Conservation (phyloP, 2,329 filamentous ascomycete genomes). For the Pseudogymnoascus pannorum region DNA sequence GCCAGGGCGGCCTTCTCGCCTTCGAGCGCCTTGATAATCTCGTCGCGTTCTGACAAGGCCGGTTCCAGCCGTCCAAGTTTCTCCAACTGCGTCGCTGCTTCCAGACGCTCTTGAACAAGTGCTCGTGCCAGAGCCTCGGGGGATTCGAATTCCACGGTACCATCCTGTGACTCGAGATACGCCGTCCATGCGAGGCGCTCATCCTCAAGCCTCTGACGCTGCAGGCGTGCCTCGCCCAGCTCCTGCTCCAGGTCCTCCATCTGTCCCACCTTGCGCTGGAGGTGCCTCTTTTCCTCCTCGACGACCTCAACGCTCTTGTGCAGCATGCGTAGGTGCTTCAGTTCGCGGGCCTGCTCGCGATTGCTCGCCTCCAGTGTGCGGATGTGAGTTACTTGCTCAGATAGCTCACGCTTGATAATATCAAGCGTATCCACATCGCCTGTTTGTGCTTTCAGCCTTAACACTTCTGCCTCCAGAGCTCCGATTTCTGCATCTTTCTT, state of each 20-base stretch:
- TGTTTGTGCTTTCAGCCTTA: constrained; percentile 77
- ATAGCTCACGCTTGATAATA: constrained; percentile 79
- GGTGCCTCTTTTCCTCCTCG: constrained; percentile 83
- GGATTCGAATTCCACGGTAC: constrained; percentile 70
- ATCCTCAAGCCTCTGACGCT: constrained; percentile 80
- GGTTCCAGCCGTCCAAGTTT: constrained; percentile 71
- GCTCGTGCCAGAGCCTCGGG: constrained; percentile 83
- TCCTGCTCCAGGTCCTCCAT: constrained; percentile 70
- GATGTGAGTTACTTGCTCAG: constrained; percentile 89
- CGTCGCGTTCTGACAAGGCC: constrained; percentile 69
- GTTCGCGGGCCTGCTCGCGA: constrained; percentile 68
- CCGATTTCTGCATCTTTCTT: constrained; percentile 66
- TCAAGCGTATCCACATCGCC: constrained; percentile 79
- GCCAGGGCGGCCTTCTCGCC: constrained; percentile 58
- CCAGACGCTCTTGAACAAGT: constrained; percentile 73
- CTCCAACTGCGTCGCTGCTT: constrained; percentile 72
- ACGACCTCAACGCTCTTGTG: constrained; percentile 88
- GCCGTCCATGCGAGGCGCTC: constrained; percentile 81
- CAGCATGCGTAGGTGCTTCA: constrained; percentile 72
- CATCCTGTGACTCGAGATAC: constrained; percentile 67
- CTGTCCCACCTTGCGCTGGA: constrained; percentile 70
- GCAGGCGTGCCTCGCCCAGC: constrained; percentile 69
- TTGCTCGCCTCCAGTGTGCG: constrained; percentile 74
- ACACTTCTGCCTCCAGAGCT: constrained; percentile 71
- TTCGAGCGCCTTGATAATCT: constrained; percentile 64